Evolutionary conservation across 176 grass and related monocot genomes (phyloP), one percentile per base, ranked within the genome.

Genomic region (Musa acuminata): DNA sequence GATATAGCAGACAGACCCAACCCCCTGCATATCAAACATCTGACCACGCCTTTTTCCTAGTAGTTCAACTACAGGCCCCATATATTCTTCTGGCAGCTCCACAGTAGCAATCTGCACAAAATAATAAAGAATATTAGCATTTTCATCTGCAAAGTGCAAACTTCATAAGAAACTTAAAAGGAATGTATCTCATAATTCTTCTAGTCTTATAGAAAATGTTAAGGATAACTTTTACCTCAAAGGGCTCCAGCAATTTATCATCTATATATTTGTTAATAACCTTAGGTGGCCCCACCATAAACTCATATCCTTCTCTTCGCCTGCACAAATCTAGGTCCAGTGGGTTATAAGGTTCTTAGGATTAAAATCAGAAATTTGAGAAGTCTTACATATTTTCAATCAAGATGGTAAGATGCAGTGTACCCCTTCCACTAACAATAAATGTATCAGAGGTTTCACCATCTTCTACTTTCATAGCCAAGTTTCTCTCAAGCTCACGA

Each of bases 241-340:
- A 98, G 55, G 94, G 94, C 75, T 93, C 94, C 49, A 87, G 86
- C 55, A 81, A 24, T 66, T 93, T 91, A 67, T 84, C 90, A 82
- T 91, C 75, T 51, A 98, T 78, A 6, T 51, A 83, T 87, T 98
- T 98, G 78, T 93, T 98, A 59, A 98, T 98, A 80, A 98, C 94
- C 80, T 98, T 98, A 55, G 94, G 94, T 63, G 94, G 90, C 73
- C 94, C 94, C 75, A 98, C 92, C 94, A 98, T 98, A 87, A 98
- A 98, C 69, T 98, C 94, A 71, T 82, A 98, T 80, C 90, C 94
- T 90, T 98, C 94, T 74, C 94, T 93, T 85, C 94, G 78, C 94
- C 94, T 98, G 84, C 55, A 84, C 54, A 64, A 80, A 67, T 72
- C 71, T 80, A 65, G 29, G 24, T 14, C 16, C 21, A 72, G 55